A percentile compares a stretch with the other conserved stretches of the same genome.
phyloP scores from a whole-genome alignment of 139 green algal species.

The Coelastrella sp. region DNA sequence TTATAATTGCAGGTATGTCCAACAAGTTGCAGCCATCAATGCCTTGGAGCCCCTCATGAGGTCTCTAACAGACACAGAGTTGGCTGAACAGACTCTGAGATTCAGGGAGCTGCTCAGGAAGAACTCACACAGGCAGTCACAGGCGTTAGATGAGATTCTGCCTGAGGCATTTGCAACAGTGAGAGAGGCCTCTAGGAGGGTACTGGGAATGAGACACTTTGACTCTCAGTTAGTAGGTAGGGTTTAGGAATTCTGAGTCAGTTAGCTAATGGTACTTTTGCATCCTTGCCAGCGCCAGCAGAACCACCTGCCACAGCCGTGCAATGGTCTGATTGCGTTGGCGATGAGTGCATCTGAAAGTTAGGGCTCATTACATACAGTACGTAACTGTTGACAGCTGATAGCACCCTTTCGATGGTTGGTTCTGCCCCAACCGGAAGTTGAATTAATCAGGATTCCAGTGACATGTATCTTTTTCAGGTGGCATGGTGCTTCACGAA shows the following conservation, averaged over 20 bases:
- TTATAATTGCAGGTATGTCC: conserved; percentile 48
- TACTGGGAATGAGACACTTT: conserved; percentile 94
- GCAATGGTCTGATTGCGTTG: too few relatives aligned
- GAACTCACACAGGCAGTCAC: conserved; percentile 46
- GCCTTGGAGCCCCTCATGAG: conserved; percentile 81
- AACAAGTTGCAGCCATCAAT: conserved; percentile 85
- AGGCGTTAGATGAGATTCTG: conserved; percentile 74
- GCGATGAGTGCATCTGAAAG: too few relatives aligned
- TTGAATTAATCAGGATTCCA: too few relatives aligned
- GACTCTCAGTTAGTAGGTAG: conserved; percentile 87
- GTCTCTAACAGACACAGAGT: conserved; percentile 81
- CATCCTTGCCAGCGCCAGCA: too few relatives aligned
- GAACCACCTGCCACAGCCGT: too few relatives aligned
- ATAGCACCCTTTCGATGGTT: too few relatives aligned
- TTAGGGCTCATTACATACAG: too few relatives aligned
- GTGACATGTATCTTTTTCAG: conserved; percentile 54
- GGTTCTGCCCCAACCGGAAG: too few relatives aligned
- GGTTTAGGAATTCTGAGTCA: too few relatives aligned
- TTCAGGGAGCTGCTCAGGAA: conserved; percentile 48
- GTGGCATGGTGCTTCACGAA: conserved; percentile 95
- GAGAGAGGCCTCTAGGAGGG: conserved; percentile 84
- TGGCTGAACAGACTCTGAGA: conserved; percentile 79
- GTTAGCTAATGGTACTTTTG: too few relatives aligned
- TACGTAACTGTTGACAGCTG: too few relatives aligned
- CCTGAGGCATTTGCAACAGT: conserved; percentile 94